These are phyloP conservation scores for Saccharomyces hybrid DNA, from an alignment of 1,139 yeast genomes.

Conservation along the genomic window DNA sequence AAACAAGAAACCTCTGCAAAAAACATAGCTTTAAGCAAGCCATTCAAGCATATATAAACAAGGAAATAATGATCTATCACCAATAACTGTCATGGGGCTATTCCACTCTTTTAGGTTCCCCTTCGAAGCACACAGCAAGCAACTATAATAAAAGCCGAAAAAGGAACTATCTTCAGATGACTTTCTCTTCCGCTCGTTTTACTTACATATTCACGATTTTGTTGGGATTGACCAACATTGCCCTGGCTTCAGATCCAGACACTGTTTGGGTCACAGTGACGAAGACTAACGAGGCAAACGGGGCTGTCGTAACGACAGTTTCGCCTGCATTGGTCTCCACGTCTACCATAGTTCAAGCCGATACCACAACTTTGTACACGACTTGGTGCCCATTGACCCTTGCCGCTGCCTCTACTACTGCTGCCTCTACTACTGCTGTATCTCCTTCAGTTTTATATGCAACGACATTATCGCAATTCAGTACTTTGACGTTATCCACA, in stretches of 20 bases:
- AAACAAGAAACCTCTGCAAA: background rate
- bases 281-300: slow-evolving; percentile 44
- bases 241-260: background rate
- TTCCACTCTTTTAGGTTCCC: background rate
- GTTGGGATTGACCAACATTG: background rate
- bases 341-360: background rate
- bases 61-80: background rate
- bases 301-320: background rate
- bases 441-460: background rate
- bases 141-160: background rate
- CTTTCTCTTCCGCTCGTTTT: background rate
- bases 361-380: background rate
- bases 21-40: background rate
- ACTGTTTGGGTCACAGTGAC: background rate
- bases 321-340: background rate
- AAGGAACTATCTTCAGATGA: background rate
- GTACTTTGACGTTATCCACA: slow-evolving; percentile 45
- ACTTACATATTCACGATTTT: background rate
- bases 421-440: background rate
- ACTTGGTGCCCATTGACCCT: background rate
- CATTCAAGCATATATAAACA: background rate
- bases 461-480: background rate
- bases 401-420: background rate
- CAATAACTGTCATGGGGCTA: background rate
- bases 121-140: background rate